Evolutionary conservation across 768 basidiomycete species (phyloP), one percentile per base, ranked within the genome.

Genomic region (Suillus lakei): DNA sequence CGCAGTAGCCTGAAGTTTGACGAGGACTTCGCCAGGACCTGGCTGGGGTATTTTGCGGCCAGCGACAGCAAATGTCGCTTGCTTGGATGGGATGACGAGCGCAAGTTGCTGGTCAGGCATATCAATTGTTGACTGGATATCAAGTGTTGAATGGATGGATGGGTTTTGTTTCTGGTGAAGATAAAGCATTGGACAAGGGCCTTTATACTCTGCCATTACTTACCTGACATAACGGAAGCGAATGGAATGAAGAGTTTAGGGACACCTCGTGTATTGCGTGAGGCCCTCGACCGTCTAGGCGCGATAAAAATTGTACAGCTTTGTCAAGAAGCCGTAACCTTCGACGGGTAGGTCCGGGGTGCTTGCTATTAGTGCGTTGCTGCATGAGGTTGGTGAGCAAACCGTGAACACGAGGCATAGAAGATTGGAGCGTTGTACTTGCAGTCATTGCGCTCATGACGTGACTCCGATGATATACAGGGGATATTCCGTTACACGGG

Each of bases 21-120:
- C 72, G 51, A 87, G 78, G 32, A 86, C 70, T 68, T 86, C 83
- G 58, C 81, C 82, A 4, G 81, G 78, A 13, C 82, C 81, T 6
- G 85, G 85, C 23, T 72, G 74, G 16, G 78, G 81, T 10, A 84
- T 75, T n/a, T 75, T 73, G 21, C 71, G 74, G 30, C 68, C 36
- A 23, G 71, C 75, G 26, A 84, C 66, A 34, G 67, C 66, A 46
- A 83, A 80, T 43, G 81, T 66, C n/a, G 74, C 73, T 69, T 78
- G 77, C 68, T 77, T 70, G 5, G 71, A 65, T 44, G 75, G 77
- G 59, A 78, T 66, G 60, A 78, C 61, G 51, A 77, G 75, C 60
- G 76, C 72, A 36, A 75, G 41, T 43, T 77, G 76, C 61, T 66
- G 69, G 48, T 67, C 55, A 39, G 76, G 66, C 75, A 76, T 76